Evolutionary conservation across 305 asterid genomes (phyloP).

Genomic region (Solanum hybrid): DNA sequence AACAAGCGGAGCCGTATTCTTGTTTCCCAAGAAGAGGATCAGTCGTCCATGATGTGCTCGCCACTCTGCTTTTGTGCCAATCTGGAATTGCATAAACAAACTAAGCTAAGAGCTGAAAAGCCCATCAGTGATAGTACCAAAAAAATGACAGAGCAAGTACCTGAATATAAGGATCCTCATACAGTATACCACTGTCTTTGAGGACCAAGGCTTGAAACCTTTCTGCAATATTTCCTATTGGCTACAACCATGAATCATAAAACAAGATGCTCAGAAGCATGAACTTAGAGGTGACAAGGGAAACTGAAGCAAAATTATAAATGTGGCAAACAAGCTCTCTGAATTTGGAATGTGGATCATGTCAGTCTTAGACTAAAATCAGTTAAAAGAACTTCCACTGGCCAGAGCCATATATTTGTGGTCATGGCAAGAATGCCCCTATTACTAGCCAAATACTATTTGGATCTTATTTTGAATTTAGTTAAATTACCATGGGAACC

Average conservation of each 20-base stretch:
- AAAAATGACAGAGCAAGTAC: conserved; percentile 19
- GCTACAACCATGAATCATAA: conserved; percentile 34
- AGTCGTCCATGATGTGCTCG: conserved; percentile 78
- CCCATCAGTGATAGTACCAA: not conserved
- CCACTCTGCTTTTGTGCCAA: conserved; percentile 96
- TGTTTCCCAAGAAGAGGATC: conserved; percentile 88
- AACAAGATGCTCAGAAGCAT: not conserved
- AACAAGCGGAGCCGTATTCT: conserved; percentile 63
- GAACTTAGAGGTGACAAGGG: not conserved
- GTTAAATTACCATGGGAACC: not conserved
- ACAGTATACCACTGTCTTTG: conserved; percentile 89
- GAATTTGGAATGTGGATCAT: not conserved
- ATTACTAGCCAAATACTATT: not conserved
- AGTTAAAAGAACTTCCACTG: not conserved
- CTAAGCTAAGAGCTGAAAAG: not conserved
- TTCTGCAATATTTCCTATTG: conserved; percentile 76
- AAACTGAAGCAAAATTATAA: not conserved
- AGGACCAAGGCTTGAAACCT: conserved; percentile 72
- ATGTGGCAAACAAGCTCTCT: not conserved
- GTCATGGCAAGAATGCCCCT: not conserved
- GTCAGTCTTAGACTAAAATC: not conserved
- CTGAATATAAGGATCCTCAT: conserved; percentile 92
- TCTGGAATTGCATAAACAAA: conserved; percentile 33
- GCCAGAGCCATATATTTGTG: not conserved
- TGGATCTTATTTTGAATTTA: not conserved